These are phyloP conservation scores for Pyrenopolyporus hunteri DNA, from an alignment of 495 filamentous ascomycete genomes.

Conservation along the genomic window DNA sequence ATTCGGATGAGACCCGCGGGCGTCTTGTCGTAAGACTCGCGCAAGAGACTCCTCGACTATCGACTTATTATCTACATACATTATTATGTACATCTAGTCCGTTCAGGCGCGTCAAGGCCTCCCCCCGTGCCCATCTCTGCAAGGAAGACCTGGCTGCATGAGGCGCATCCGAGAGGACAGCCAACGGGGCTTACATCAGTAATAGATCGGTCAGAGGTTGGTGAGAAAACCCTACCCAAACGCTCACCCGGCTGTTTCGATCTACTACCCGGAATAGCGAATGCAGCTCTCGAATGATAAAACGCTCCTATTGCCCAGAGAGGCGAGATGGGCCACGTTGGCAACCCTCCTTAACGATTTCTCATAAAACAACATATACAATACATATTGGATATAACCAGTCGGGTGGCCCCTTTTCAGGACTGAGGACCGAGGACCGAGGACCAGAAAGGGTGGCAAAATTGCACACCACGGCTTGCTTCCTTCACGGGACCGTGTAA, in stretches of 20 bases:
- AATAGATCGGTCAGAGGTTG: background rate
- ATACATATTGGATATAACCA: constrained; percentile 1
- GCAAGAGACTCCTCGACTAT: constrained; percentile 11
- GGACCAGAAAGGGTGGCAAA: constrained; percentile 19
- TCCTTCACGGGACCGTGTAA: constrained; percentile 27
- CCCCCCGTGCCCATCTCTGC: background rate
- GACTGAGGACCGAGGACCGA: constrained; percentile 27
- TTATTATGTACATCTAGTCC: background rate
- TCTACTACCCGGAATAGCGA: background rate
- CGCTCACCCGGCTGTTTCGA: background rate
- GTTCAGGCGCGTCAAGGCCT: no score
- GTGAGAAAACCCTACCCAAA: no score
- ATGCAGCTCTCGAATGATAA: background rate
- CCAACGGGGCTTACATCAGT: background rate
- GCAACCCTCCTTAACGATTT: constrained; percentile 4
- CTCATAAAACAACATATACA: background rate
- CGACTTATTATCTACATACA: constrained; percentile 12
- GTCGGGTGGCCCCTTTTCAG: constrained; percentile 14
- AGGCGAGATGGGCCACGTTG: constrained; percentile 4
- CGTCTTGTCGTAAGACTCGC: constrained; percentile 14
- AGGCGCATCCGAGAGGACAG: background rate
- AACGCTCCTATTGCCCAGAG: constrained; percentile 5
- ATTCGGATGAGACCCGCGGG: constrained; percentile 2
- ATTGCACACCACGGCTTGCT: constrained; percentile 28
- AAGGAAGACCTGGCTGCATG: constrained; percentile 6